phyloP scores from a whole-genome alignment of 179 eudicot species.

The Actinidia chinensis region DNA sequence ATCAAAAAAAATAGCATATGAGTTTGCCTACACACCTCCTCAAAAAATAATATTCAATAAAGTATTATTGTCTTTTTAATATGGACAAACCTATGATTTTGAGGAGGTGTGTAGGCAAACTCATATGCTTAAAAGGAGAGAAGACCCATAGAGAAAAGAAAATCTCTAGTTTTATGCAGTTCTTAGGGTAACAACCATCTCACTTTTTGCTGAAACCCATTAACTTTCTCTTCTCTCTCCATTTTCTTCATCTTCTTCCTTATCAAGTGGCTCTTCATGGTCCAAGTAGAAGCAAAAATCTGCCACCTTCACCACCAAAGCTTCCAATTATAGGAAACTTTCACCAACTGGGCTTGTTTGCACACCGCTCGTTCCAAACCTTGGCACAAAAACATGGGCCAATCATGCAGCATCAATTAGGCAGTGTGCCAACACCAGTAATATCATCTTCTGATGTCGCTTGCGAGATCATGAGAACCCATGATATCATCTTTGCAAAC shows the following conservation, averaged over 20 bases:
- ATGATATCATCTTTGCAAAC: conserved; percentile 62
- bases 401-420: conserved; percentile 37
- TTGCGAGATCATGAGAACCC: conserved; percentile 80
- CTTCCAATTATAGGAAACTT: not conserved
- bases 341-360: conserved; percentile 4
- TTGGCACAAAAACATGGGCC: not conserved
- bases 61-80: no score
- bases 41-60: no score
- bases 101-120: no score
- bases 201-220: no score
- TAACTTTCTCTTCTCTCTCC: not conserved
- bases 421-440: conserved; percentile 26
- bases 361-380: conserved; percentile 5
- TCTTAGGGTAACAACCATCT: no score
- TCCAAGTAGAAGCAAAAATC: not conserved
- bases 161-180: no score
- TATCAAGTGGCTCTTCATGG: not conserved
- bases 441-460: conserved; percentile 34
- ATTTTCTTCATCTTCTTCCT: not conserved
- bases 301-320: not conserved
- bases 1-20: no score
- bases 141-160: no score
- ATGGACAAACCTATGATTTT: no score
- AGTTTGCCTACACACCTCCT: no score
- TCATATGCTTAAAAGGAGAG: no score